Evolutionary conservation across 164 flowering plant species (phyloP).

Genomic region (Protea cynaroides): DNA sequence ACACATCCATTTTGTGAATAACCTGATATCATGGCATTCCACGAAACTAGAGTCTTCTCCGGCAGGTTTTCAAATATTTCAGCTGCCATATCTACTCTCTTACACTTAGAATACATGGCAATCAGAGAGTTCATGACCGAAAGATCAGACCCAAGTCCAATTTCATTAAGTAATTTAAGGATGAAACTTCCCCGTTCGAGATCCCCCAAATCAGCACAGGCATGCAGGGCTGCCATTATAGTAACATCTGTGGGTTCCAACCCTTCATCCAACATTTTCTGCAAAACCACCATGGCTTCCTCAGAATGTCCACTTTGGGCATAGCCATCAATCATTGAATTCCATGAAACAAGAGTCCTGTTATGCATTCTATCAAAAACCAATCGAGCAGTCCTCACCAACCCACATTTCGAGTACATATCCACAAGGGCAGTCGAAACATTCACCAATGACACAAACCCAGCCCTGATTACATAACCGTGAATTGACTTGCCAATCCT

Average conservation of each 20-base stretch:
- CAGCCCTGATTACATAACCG: constrained; percentile 44
- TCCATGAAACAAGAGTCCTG: constrained; percentile 60
- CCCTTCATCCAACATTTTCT: constrained; percentile 49
- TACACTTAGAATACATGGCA: constrained; percentile 70
- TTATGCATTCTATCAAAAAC: constrained; percentile 35
- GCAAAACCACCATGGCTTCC: constrained; percentile 42
- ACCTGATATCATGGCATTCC: constrained; percentile 71
- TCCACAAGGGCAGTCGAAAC: constrained; percentile 16
- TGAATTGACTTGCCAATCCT: constrained; percentile 49
- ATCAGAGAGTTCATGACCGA: constrained; percentile 57
- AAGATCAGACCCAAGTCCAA: constrained; percentile 36
- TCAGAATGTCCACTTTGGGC: constrained; percentile 38
- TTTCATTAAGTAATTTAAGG: constrained; percentile 32
- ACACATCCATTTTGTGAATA: constrained; percentile 53
- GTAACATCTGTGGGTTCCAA: constrained; percentile 50
- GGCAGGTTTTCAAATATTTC: constrained; percentile 33
- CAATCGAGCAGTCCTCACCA: constrained; percentile 32
- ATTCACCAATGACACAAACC: constrained; percentile 23
- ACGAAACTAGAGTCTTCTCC: constrained; percentile 46
- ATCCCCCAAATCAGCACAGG: constrained; percentile 35
- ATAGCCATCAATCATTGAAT: constrained; percentile 60
- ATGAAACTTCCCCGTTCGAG: constrained; percentile 33
- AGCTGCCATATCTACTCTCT: constrained; percentile 38
- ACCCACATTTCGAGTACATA: constrained; percentile 57
- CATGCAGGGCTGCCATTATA: constrained; percentile 48